These are phyloP conservation scores for Nemania sp. DNA, from an alignment of 2,329 filamentous ascomycete species.

Conservation along the genomic window DNA sequence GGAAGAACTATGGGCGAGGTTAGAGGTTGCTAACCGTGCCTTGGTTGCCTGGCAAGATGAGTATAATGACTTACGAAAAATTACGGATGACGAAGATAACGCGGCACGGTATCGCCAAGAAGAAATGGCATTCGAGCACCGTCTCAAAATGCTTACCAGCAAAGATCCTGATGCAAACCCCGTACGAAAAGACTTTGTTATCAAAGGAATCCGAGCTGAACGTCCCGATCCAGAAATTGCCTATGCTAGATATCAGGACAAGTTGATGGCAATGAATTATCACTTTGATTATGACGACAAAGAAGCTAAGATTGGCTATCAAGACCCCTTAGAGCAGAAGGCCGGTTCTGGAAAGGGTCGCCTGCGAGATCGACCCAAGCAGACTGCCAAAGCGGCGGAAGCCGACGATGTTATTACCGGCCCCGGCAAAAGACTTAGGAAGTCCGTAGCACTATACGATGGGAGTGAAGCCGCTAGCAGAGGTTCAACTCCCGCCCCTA, in stretches of 20 bases:
- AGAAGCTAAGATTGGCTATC: conserved; percentile 67
- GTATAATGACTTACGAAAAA: conserved; percentile 62
- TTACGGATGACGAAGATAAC: conserved; percentile 70
- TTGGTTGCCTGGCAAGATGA: conserved; percentile 67
- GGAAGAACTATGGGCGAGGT: conserved; percentile 58
- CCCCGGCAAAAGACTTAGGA: conserved; percentile 66
- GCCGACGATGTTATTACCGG: conserved; percentile 60
- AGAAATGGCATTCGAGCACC: conserved; percentile 55
- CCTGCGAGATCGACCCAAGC: conserved; percentile 67
- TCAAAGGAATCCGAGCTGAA: conserved; percentile 65
- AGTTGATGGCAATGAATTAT: conserved; percentile 69
- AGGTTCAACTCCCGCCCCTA: conserved; percentile 61
- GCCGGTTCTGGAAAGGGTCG: conserved; percentile 67
- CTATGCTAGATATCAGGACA: conserved; percentile 63
- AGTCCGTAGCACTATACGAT: conserved; percentile 63
- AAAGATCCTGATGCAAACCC: conserved; percentile 58
- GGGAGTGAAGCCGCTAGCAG: conserved; percentile 64
- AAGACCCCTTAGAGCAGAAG: conserved; percentile 68
- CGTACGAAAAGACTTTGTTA: conserved; percentile 64
- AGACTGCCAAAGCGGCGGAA: conserved; percentile 70
- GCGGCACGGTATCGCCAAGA: conserved; percentile 63
- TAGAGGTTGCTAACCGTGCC: conserved; percentile 60
- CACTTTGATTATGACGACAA: conserved; percentile 72
- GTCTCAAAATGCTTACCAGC: conserved; percentile 57
- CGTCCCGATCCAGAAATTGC: conserved; percentile 58